These are phyloP conservation scores for Venturia aucupariae DNA, from an alignment of 2,329 filamentous ascomycete genomes.

Conservation along the genomic window DNA sequence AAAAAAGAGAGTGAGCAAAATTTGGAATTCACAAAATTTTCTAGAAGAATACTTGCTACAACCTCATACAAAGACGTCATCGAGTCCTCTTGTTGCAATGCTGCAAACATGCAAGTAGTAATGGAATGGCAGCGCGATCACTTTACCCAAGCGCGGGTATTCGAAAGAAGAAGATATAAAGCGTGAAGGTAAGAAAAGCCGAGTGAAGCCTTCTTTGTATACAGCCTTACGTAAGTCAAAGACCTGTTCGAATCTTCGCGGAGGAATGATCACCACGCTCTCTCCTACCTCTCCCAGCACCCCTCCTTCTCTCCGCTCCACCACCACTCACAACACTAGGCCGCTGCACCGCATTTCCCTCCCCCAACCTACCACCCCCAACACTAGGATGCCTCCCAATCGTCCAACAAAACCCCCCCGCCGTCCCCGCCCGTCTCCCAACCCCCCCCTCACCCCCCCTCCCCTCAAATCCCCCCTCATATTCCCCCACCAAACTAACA, in stretches of 20 bases:
- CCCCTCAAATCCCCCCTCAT: not conserved
- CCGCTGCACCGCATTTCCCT: not conserved
- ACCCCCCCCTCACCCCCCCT: not conserved
- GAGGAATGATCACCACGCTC: not conserved
- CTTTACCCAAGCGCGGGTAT: not conserved
- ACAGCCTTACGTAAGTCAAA: not conserved
- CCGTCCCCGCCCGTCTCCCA: not conserved
- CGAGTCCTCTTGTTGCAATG: no score
- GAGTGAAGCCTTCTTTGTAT: not conserved
- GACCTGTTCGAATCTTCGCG: not conserved
- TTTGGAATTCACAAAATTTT: no score
- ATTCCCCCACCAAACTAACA: not conserved
- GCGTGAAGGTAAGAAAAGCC: not conserved
- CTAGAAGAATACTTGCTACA: no score
- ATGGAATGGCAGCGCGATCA: not conserved
- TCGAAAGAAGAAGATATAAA: not conserved
- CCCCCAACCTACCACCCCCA: not conserved
- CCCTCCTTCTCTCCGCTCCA: not conserved
- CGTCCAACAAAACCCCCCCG: not conserved
- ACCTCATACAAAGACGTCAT: no score
- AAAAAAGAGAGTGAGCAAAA: not conserved
- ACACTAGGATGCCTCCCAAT: not conserved
- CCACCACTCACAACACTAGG: not conserved
- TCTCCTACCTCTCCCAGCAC: not conserved
- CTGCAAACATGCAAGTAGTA: not conserved